Conservation (phyloP, 179 eudicot species). For the Silene coronaria region DNA sequence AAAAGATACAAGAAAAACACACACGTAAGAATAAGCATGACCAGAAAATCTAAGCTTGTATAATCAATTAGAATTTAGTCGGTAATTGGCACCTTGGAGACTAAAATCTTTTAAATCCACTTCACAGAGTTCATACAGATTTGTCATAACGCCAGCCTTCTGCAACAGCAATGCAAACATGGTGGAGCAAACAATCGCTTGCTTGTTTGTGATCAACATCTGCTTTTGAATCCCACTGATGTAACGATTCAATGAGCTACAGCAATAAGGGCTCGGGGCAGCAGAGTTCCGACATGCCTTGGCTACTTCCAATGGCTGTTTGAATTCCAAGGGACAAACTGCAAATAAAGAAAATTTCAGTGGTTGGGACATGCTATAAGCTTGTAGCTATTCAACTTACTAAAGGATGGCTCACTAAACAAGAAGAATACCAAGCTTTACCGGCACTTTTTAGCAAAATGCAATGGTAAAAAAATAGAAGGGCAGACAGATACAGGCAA, state of each 20-base stretch:
- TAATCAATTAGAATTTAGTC: conserved; percentile 1
- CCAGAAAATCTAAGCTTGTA: neutral
- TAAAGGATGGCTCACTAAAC: neutral
- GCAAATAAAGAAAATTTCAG: conserved; percentile 25
- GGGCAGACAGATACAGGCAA: neutral
- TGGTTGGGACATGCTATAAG: neutral
- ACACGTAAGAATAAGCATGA: conserved; percentile 20
- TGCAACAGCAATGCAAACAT: conserved; percentile 68
- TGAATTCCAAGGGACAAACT: conserved; percentile 82
- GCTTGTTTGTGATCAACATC: conserved; percentile 83
- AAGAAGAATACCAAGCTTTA: neutral
- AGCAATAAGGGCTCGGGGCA: conserved; percentile 84
- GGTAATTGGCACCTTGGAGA: conserved; percentile 56
- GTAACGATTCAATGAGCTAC: conserved; percentile 78
- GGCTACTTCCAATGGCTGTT: conserved; percentile 67
- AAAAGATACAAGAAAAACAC: conserved; percentile 16
- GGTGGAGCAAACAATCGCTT: conserved; percentile 85
- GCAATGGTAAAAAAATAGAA: neutral
- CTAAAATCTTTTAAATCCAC: conserved; percentile 90
- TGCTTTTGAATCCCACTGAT: conserved; percentile 70
- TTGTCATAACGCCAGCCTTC: conserved; percentile 82
- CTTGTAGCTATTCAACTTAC: neutral
- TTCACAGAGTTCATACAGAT: conserved; percentile 90
- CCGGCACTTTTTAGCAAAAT: neutral
- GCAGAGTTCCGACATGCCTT: conserved; percentile 70